Base-by-base conservation (phyloP, 257 asterid genomes). In the Nicotiana obtusifolia region DNA sequence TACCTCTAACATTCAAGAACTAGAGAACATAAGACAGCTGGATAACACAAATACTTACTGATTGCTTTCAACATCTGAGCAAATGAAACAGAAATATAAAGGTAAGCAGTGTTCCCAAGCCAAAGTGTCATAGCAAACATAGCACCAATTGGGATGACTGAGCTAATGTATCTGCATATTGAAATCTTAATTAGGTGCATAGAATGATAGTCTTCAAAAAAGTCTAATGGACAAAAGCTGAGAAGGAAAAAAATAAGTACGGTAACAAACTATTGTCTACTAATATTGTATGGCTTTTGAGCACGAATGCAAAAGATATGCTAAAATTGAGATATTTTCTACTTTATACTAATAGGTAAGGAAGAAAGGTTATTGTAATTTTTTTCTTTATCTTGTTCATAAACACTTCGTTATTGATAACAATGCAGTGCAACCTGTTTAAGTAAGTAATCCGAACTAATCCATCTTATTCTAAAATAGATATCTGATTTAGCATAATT, bases 111-210 rank as follows among this genome's bases (percentile, higher is more conserved):
- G 92, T 95, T 95, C 85, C 99, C 98, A 8, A 95, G 97, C 99
- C 99, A 95, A 78, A 95, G 98, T n/a, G 99, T 95, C 98, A 95
- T 90, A 57, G 99, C 98, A 85, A 95, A 95, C 98, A 94, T 95
- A 26, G 97, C 97, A 56, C 97, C 98, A 87, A 95, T 95, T 64
- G 99, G 99, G 80, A 95, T 81, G 54, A 95, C 99, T 3, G 98
- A 95, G 19, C 92, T 82, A 52, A 92, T 80, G 84, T 95, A 95
- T 89, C 99, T 95, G 94, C 44, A 33, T 35, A 73, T 52, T 49
- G 78, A 88, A 59, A 85, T 82, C 64, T 69, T 76, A 24, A 15
- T 24, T 82, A 35, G 35, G 11, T 0, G 3, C 64, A 65, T 16
- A 16, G 22, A 65, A 15, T 30, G 73, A 31, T 30, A 30, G 41